These are phyloP conservation scores for Fusarium secorum DNA, from an alignment of 2,329 filamentous ascomycete genomes.

Conservation along the genomic window DNA sequence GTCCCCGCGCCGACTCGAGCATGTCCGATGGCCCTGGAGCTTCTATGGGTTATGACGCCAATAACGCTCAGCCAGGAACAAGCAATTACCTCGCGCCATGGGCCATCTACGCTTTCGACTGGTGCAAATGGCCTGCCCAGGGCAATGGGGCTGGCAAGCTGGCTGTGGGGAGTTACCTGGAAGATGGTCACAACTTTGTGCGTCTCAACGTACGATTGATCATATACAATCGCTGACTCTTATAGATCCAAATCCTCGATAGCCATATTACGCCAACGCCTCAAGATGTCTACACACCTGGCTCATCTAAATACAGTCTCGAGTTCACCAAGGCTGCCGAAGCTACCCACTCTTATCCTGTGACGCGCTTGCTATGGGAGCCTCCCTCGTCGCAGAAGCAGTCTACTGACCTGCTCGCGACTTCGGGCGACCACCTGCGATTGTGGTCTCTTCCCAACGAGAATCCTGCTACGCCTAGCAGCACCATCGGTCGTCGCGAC, in stretches of 20 bases:
- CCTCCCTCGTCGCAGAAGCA: conserved; percentile 94
- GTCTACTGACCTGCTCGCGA: conserved; percentile 92
- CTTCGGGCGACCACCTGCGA: conserved; percentile 91
- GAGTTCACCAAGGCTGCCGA: conserved; percentile 95
- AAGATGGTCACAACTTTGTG: conserved; percentile 98
- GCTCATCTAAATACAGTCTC: conserved; percentile 75
- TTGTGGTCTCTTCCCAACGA: conserved; percentile 90
- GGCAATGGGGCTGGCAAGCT: conserved; percentile 86
- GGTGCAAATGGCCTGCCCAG: conserved; percentile 96
- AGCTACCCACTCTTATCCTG: conserved; percentile 96
- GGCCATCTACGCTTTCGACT: conserved; percentile 96
- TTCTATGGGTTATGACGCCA: conserved; percentile 69
- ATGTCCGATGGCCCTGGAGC: conserved; percentile 76
- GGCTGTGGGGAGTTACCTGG: conserved; percentile 93
- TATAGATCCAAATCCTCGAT: conserved; percentile 94
- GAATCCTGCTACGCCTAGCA: conserved; percentile 62
- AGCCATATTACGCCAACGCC: conserved; percentile 78
- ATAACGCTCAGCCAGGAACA: conserved; percentile 72
- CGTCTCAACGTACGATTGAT: background rate
- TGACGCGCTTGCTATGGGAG: conserved; percentile 95
- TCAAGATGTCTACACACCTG: conserved; percentile 72
- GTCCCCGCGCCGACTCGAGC: conserved; percentile 83
- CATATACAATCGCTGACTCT: conserved; percentile 8
- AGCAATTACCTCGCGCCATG: conserved; percentile 95
- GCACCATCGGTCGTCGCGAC: conserved; percentile 73